Conservation (phyloP, 495 filamentous ascomycete genomes). For the Hyaloscypha variabilis region DNA sequence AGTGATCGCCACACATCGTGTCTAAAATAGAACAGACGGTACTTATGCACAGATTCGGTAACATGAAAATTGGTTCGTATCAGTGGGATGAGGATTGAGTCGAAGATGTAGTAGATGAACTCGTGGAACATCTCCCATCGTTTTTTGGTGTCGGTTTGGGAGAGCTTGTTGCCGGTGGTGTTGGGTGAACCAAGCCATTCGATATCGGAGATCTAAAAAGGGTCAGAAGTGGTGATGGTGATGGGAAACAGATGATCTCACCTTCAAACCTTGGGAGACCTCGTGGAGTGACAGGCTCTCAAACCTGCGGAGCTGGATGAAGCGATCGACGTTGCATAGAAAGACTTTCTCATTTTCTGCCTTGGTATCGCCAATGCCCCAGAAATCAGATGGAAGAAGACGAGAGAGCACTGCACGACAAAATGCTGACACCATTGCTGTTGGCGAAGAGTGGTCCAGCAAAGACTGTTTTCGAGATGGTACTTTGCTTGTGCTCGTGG, state of each 20-base stretch:
- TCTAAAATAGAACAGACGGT: constrained; percentile 89
- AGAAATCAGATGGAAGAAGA: constrained; percentile 78
- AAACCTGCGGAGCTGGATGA: constrained; percentile 76
- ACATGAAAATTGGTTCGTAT: constrained; percentile 90
- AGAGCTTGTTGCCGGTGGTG: constrained; percentile 49
- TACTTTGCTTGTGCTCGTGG: background rate
- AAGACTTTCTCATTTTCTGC: constrained; percentile 61
- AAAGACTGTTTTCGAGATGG: constrained; percentile 42
- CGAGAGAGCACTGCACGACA: constrained; percentile 75
- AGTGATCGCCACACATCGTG: constrained; percentile 88
- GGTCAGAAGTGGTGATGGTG: background rate
- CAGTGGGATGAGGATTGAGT: constrained; percentile 87
- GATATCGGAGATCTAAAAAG: constrained; percentile 60
- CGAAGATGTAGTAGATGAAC: constrained; percentile 89
- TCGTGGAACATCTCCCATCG: constrained; percentile 80
- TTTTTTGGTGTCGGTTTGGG: constrained; percentile 73
- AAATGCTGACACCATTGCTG: constrained; percentile 79
- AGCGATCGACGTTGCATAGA: constrained; percentile 69
- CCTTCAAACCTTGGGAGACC: constrained; percentile 75
- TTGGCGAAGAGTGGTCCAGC: constrained; percentile 71
- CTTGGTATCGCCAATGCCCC: constrained; percentile 60
- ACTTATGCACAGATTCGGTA: constrained; percentile 82
- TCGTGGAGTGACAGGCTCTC: constrained; percentile 82
- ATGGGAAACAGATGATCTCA: no score
- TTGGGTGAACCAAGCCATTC: constrained; percentile 69